Evolutionary conservation across 306 rosid species (phyloP), one percentile per base, ranked within the genome.

Genomic region (Calophaca sinica): DNA sequence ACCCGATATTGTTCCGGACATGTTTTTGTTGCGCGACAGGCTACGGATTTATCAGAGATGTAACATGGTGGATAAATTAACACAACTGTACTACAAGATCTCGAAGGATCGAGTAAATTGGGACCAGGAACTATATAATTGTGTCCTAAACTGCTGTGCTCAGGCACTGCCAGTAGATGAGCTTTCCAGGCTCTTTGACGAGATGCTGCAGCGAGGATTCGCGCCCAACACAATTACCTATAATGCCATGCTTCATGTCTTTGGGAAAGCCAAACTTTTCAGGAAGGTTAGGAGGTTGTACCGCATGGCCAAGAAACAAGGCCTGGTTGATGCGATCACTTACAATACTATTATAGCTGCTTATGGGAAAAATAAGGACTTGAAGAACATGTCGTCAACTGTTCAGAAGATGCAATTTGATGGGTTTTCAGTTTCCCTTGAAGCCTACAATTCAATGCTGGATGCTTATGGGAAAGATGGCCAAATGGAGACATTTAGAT

Each of bases 341-440:
- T 94, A 94, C 83, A 92, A 90, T 81, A 92, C 99, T 28, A 60
- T 94, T 55, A 86, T 94, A 77, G 89, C 97, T 79, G 87, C 97
- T 6, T 92, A 86, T 63, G 97, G 91, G 13, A 81, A 83, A 78
- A 90, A 74, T 45, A 94, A 81, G 75, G 88, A 94, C 82, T 86
- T 94, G 58, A n/a, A 52, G 35, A 90, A 79, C 83, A 88, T 92
- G 99, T 75, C 92, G 44, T 85, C 86, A 12, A 86, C 85, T 2
- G 84, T 89, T 32, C 81, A 48, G 55, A 79, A 76, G 64, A 94
- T 92, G 99, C 84, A 87, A 81, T 88, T 90, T 70, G 88, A 92
- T 49, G 97, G 99, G 1, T 87, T 92, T 82, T 84, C 93, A 5
- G 96, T 92, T 83, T 92, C 99, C 51, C 93, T 90, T 49, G 96